A percentile compares a stretch with the other conserved stretches of the same genome.
Conservation (phyloP, 2,329 filamentous ascomycete species). For the Colletotrichum cordylinicola region DNA sequence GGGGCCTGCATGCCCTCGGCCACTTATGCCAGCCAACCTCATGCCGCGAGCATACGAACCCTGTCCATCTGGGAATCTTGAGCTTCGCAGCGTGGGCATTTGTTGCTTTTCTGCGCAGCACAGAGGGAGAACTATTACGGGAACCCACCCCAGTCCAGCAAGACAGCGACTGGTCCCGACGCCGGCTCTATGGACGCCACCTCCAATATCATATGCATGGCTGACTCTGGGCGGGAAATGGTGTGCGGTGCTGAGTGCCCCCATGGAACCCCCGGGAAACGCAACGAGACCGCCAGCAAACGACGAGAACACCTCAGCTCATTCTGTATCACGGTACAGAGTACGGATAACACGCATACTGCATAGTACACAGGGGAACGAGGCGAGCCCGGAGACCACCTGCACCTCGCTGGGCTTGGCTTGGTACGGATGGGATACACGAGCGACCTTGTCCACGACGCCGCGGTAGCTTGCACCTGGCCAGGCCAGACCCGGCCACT, state of each 20-base stretch:
- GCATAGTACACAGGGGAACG: background rate
- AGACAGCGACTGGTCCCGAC: background rate
- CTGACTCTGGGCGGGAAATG: constrained; percentile 6
- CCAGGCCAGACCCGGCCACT: background rate
- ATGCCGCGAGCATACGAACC: background rate
- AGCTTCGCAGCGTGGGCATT: background rate
- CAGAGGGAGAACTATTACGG: background rate
- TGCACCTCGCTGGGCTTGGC: background rate
- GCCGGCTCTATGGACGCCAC: constrained; percentile 13
- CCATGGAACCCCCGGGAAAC: background rate
- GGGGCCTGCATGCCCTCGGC: background rate
- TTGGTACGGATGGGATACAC: background rate
- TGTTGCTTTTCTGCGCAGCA: background rate
- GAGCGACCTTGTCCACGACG: background rate
- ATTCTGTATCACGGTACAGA: background rate
- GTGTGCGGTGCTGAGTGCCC: background rate
- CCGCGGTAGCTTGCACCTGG: background rate
- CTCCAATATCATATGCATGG: constrained; percentile 21
- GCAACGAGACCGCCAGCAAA: background rate
- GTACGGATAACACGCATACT: background rate
- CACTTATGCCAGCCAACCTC: background rate
- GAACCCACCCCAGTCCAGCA: background rate
- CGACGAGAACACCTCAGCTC: background rate
- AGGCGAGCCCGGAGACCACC: background rate
- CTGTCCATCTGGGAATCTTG: background rate